These are phyloP conservation scores for Exophiala aquamarina DNA, from an alignment of 2,329 filamentous ascomycete species.

Conservation along the genomic window DNA sequence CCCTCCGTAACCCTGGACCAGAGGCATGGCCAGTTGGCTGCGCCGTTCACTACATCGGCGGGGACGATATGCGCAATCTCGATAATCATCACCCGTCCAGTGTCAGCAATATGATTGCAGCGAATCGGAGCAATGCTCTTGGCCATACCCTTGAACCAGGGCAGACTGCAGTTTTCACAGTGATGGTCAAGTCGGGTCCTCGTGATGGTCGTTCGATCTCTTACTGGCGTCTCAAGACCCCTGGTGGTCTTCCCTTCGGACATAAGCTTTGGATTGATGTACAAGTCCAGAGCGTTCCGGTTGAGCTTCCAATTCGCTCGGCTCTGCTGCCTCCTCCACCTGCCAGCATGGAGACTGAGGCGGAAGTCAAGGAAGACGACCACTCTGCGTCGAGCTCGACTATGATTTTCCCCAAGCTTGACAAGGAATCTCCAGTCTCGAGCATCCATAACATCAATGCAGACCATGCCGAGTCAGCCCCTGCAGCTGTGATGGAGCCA, in stretches of 20 bases:
- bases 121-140: conserved; percentile 79
- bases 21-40: conserved; percentile 83
- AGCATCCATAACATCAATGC: conserved; percentile 69
- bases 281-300: conserved; percentile 52
- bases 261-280: conserved; percentile 96
- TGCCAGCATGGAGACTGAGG: conserved; percentile 27
- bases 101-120: conserved; percentile 71
- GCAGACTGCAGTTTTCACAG: conserved; percentile 76
- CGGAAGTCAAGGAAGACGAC: conserved; percentile 36
- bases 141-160: conserved; percentile 68
- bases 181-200: conserved; percentile 76
- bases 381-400: conserved; percentile 45
- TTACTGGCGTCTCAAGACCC: conserved; percentile 90
- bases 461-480: conserved; percentile 26
- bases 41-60: conserved; percentile 86
- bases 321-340: conserved; percentile 12
- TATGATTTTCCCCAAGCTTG: conserved; percentile 96
- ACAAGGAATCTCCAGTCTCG: conserved; percentile 83
- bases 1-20: conserved; percentile 79
- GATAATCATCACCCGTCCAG: conserved; percentile 78
- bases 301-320: conserved; percentile 26
- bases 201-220: conserved; percentile 81
- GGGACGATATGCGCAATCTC: conserved; percentile 93
- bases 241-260: conserved; percentile 79
- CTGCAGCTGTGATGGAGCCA: conserved; percentile 32